Evolutionary conservation across 176 grass and related monocot genomes (phyloP), one percentile per base, ranked within the genome.

Genomic region (Juncus effusus): DNA sequence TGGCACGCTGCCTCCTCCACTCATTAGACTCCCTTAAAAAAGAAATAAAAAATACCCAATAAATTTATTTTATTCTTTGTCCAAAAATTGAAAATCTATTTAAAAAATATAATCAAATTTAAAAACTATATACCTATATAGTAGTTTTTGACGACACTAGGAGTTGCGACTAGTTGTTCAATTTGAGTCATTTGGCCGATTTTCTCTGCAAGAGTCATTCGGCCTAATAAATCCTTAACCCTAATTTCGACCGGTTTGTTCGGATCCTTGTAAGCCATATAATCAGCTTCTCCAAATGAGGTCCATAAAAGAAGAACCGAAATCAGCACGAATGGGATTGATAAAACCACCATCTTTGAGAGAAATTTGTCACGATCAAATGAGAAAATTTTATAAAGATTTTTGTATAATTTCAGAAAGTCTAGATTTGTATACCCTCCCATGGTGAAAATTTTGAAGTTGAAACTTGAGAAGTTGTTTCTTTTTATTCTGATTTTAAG

Each of bases 151-250:
- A 99, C 71, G 62, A 93, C 78, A 16, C 92, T 36, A 57, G 88
- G 83, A 10, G 88, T 76, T 37, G 88, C 82, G 12, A 86, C 83
- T 3, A 64, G 35, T 63, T 88, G 81, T 64, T 99, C 94, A 67
- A 99, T 93, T 80, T 99, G 94, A 35, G 88, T 99, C 94, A 99
- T 99, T 76, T 99, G 94, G 3, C 94, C 94, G 41, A 97, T 76
- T 88, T 97, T 97, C 80, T 97, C 94, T 0, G 85, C 80, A 3
- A 89, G 83, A 61, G 82, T 93, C 94, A 99, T 99, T 62, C 60
- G 49, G 2, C 5, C 64, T 0, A 93, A 70, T 13, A 99, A 77
- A 78, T 99, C 88, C 8, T 3, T 13, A 3, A 99, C 78, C 14
- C 88, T 85, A 38, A 4, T 75, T 42, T 89, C 75, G 40, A 99